Evolutionary conservation across 1,284 basidiomycete species (phyloP).

Genomic region (Irpex lacteus): DNA sequence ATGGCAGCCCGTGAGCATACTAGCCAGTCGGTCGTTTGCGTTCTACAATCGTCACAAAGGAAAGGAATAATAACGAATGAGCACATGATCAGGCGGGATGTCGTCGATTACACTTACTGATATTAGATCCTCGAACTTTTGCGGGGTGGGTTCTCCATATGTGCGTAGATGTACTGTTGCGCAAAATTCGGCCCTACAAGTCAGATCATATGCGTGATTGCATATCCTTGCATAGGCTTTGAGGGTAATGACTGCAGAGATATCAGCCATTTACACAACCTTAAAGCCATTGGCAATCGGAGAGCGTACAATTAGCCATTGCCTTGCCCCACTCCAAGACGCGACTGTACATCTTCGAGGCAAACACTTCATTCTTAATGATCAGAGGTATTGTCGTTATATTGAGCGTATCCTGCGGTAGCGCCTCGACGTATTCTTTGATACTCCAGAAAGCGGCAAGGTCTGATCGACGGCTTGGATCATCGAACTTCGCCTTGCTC

Average conservation of each 20-base stretch:
- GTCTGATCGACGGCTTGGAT: background rate
- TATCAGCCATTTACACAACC: background rate
- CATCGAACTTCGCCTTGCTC: background rate
- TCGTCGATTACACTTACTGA: background rate
- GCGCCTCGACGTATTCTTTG: background rate
- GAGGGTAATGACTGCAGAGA: background rate
- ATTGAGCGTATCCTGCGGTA: background rate
- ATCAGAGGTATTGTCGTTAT: background rate
- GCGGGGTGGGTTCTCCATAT: background rate
- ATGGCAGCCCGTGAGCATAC: no score
- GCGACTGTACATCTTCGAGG: background rate
- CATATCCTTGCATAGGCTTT: background rate
- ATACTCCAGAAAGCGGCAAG: background rate
- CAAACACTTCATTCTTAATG: background rate
- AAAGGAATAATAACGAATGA: no score
- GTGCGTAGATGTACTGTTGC: no score
- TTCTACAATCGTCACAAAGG: no score
- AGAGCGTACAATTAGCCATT: background rate
- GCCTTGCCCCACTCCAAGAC: background rate
- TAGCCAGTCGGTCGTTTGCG: no score
- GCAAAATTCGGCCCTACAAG: background rate
- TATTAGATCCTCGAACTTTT: background rate
- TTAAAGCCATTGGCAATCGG: background rate
- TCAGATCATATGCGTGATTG: background rate
- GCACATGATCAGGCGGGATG: background rate